These are phyloP conservation scores for Tardiomyces blankii DNA, from an alignment of 1,139 yeast species.

Conservation along the genomic window DNA sequence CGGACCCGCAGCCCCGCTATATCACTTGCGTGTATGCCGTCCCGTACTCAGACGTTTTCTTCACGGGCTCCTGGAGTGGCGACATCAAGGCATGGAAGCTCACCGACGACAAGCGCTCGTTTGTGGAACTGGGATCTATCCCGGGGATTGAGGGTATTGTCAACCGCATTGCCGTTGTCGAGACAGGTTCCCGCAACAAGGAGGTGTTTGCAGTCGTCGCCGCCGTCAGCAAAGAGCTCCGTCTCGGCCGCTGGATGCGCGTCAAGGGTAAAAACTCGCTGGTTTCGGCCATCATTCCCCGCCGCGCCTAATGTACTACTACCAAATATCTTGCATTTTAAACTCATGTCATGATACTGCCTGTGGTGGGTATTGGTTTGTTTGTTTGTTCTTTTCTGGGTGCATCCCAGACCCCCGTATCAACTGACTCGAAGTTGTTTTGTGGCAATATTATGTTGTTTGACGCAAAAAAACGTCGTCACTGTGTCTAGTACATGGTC, in stretches of 20 bases:
- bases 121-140: constrained; percentile 44
- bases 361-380: no score
- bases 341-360: not conserved
- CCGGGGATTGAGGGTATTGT: constrained; percentile 61
- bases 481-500: no score
- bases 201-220: constrained; percentile 50
- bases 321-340: not conserved
- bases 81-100: constrained; percentile 65
- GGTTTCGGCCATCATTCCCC: not conserved
- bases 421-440: no score
- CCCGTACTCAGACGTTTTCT: constrained; percentile 81
- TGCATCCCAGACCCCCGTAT: no score
- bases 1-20: constrained; percentile 70
- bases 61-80: constrained; percentile 88
- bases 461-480: no score
- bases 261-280: not conserved
- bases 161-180: constrained; percentile 56
- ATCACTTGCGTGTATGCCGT: constrained; percentile 73
- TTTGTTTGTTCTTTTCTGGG: no score
- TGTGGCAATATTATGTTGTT: no score
- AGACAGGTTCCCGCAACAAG: constrained; percentile 36
- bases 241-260: constrained; percentile 67
- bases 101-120: constrained; percentile 49
- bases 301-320: not conserved
- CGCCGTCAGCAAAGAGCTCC: constrained; percentile 71